Percentiles rank a stretch among this genome's conserved stretches.
Evolutionary conservation across 2,329 filamentous ascomycete species (phyloP).

Genomic region (Akanthomyces muscarius): DNA sequence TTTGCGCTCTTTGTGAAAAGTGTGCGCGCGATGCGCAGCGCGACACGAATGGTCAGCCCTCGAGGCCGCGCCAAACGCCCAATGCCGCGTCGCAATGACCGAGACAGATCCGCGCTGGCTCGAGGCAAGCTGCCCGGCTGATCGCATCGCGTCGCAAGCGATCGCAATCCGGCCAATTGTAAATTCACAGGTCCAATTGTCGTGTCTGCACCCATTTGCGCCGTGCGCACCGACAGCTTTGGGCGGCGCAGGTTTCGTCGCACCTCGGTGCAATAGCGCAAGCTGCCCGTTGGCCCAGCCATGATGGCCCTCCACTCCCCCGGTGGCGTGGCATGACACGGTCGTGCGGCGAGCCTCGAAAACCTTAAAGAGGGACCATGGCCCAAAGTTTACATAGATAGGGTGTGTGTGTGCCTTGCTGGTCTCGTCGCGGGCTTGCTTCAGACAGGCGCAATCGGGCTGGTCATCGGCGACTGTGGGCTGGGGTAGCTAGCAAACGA

Average conservation of each 20-base stretch:
- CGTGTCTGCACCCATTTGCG: neutral
- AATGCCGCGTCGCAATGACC: neutral
- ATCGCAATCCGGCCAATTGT: neutral
- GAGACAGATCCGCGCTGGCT: conserved; percentile 5
- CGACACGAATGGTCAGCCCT: neutral
- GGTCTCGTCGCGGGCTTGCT: neutral
- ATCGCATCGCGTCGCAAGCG: conserved; percentile 9
- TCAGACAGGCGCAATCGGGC: neutral
- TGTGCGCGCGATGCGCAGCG: neutral
- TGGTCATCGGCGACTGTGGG: neutral
- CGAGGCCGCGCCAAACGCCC: neutral
- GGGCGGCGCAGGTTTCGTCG: neutral
- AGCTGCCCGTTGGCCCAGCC: neutral
- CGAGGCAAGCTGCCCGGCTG: neutral
- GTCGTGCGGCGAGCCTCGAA: neutral
- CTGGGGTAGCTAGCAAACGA: neutral
- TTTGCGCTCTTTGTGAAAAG: neutral
- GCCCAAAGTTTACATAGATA: neutral
- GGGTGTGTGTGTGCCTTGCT: neutral
- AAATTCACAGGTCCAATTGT: neutral
- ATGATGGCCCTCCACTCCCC: neutral
- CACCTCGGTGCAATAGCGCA: neutral
- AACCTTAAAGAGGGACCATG: neutral
- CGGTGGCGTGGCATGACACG: neutral
- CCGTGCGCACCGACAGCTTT: neutral